These are phyloP conservation scores for Fusarium burgessii DNA, from an alignment of 2,329 filamentous ascomycete species.

Conservation along the genomic window DNA sequence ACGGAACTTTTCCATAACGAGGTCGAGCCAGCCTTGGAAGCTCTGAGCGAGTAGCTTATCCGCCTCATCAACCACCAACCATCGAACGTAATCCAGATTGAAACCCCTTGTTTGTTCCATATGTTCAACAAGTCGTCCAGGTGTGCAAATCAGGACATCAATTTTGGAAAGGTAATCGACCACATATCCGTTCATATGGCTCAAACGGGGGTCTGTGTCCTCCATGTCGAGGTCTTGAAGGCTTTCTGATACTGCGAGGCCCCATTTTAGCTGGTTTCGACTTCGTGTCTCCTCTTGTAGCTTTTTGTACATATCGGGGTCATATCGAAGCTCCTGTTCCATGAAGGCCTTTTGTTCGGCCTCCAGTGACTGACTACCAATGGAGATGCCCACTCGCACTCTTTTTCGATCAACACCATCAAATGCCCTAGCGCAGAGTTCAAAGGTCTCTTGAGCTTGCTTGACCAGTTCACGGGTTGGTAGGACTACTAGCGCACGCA, in stretches of 20 bases:
- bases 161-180: slow-evolving; percentile 76
- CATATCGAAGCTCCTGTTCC: slow-evolving; percentile 67
- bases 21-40: slow-evolving; percentile 89
- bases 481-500: slow-evolving; percentile 86
- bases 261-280: slow-evolving; percentile 10
- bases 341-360: slow-evolving; percentile 67
- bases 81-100: slow-evolving; percentile 79
- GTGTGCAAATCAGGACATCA: slow-evolving; percentile 91
- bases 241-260: slow-evolving; percentile 30
- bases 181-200: slow-evolving; percentile 63
- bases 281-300: slow-evolving; percentile 43
- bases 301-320: slow-evolving; percentile 66
- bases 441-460: slow-evolving; percentile 84
- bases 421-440: slow-evolving; percentile 76
- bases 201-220: slow-evolving; percentile 49
- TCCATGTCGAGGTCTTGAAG: slow-evolving; percentile 37
- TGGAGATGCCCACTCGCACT: slow-evolving; percentile 82
- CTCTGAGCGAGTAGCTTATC: slow-evolving; percentile 92
- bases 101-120: slow-evolving; percentile 87
- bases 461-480: slow-evolving; percentile 91
- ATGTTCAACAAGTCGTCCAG: slow-evolving; percentile 92
- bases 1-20: slow-evolving; percentile 74
- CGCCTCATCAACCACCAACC: slow-evolving; percentile 94
- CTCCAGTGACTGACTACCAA: slow-evolving; percentile 82
- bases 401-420: slow-evolving; percentile 69